Evolutionary conservation across 2,329 filamentous ascomycete species (phyloP), one percentile per base, ranked within the genome.

Genomic region (Aspergillus fischeri): DNA sequence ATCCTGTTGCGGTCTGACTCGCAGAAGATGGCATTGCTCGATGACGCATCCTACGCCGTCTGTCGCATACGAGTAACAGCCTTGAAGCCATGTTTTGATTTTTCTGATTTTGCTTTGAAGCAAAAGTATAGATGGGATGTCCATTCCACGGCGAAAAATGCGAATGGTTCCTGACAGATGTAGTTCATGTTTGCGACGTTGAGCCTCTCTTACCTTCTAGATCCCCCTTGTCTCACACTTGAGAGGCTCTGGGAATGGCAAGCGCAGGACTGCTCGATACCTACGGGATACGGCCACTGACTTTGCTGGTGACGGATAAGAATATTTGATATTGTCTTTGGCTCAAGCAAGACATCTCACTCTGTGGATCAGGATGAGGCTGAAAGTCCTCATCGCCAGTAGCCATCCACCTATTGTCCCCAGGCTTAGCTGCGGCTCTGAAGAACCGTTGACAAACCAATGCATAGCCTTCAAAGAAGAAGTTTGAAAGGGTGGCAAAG

Each of bases 151-250:
- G 6, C 2, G 25, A 29, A 28, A 28, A 17, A 25, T 38, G 28
- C 27, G 24, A 38, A 54, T 29, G 51, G 4, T 27, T 29, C 14
- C 35, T 25, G 21, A 20, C 42, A 20, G 17, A 42, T 32, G 20
- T 45, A 48, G 14, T 47, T 11, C 25, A 51, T 61, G 58, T 56
- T 45, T 60, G 53, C 53, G 60, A 53, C 32, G 48, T 52, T 52
- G 29, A 47, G 50, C 50, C 48, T 29, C 45, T 24, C 29, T 47
- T 41, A n/a, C 41, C 44, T 57, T 58, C 55, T 60, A 57, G 55
- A 54, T 45, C 51, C 50, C 53, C 48, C 41, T 45, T 60, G 55
- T 59, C 48, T 55, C 55, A 54, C 35, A 20, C 28, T 17, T 38
- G 32, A 17, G 14, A 29, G 9, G 9, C 20, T 24, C 24, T 17